phyloP scores from a whole-genome alignment of 106 monocot genomes.

The Alisma plantagoaquatica region DNA sequence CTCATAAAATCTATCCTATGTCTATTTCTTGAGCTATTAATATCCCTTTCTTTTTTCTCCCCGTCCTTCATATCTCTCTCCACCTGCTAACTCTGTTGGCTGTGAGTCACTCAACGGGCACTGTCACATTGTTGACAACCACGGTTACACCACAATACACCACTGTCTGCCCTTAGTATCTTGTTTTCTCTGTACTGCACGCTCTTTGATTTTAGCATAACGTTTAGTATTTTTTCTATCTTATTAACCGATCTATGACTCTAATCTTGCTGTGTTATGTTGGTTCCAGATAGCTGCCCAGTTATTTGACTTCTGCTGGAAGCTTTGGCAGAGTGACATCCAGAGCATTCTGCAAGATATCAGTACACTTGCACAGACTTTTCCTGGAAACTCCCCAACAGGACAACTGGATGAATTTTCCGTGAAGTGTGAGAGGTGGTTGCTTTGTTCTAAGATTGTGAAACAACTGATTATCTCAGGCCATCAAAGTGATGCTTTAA shows the following conservation, averaged over 20 bases:
- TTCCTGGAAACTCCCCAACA: constrained; percentile 22
- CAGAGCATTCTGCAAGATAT: constrained; percentile 67
- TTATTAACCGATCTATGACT: too few species aligned
- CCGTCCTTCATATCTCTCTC: too few species aligned
- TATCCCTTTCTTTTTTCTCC: too few species aligned
- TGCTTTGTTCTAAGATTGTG: constrained; percentile 76
- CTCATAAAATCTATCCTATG: too few species aligned
- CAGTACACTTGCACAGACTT: constrained; percentile 32
- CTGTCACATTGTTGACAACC: too few species aligned
- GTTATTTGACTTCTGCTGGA: constrained; percentile 84
- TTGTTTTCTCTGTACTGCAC: too few species aligned
- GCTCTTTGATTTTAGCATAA: not conserved
- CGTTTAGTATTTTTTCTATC: not conserved
- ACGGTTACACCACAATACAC: too few species aligned
- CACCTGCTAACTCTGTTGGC: too few species aligned
- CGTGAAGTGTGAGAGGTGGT: constrained; percentile 84
- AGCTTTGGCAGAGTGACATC: constrained; percentile 84
- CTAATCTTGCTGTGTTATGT: too few species aligned
- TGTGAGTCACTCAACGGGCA: too few species aligned
- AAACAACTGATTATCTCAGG: constrained; percentile 76
- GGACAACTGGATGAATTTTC: constrained; percentile 48
- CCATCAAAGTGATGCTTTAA: constrained; percentile 59
- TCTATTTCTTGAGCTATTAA: too few species aligned
- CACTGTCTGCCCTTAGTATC: too few species aligned
- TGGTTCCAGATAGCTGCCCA: constrained; percentile 64